Evolutionary conservation across 225 moss, liverwort and hornwort species (phyloP), one percentile per base, ranked within the genome.

Genomic region (Pseudoscleropodium purum): DNA sequence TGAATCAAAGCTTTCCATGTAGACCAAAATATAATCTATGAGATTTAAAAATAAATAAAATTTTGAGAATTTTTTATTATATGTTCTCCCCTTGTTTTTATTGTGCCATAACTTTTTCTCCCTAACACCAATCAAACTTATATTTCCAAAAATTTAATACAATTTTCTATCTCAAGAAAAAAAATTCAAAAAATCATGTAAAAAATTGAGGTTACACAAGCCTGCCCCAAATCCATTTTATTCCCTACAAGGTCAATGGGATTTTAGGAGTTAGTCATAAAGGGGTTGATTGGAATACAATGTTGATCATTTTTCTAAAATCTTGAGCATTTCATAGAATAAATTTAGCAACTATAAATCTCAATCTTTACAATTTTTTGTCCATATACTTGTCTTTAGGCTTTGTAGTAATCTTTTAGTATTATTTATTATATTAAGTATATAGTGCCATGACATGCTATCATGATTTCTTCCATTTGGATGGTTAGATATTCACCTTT

Each of bases 401-500:
- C 14, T 70, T 25, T 24, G 26, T 72, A 41, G 9, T 9, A 27
- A 73, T 43, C 27, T 29, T 73, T 27, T 5, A 27, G 2, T 43
- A 43, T 43, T 26, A 24, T 27, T 5, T 8, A 5, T 9, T 27
- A 25, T 39, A n/a, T 23, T 23, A n/a, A n/a, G 11, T 6, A 21
- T 2, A 6, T 3, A 11, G 4, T 68, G 13, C n/a, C 0, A 4
- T 0, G 4, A 39, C 72, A 5, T 73, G 3, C 27, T 43, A 27
- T 27, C 16, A 15, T 15, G 16, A 29, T 41, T 72, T 73, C 41
- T 29, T 73, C 72, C 74, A 74, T 29, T 45, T 29, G 2, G 2
- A 74, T 74, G 74, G 17, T 29, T 45, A 3, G 3, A 17, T 45
- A 45, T 17, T 43, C 8, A 29, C 3, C 16, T 10, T 15, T 3